Evolutionary conservation across 768 basidiomycete genomes (phyloP), one percentile per base, ranked within the genome.

Genomic region (Lactarius indigo): DNA sequence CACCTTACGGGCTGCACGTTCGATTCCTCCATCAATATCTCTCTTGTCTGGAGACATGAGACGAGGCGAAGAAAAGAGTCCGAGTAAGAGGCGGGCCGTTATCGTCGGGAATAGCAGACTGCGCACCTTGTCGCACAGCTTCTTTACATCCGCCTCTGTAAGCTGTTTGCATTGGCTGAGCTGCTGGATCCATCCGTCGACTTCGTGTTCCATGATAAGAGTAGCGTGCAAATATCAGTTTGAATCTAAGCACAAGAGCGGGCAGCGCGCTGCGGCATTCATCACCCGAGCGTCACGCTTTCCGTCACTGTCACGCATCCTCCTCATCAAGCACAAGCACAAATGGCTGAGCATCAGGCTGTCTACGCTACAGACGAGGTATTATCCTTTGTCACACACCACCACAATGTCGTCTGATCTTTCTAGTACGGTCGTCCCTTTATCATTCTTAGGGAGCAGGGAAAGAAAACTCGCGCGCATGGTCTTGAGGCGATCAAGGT

Each of bases 1-100:
- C 96, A 98, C 78, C 91, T 84, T 63, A 99, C 97, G 26, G 96
- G 96, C 79, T 98, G 96, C 2, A 99, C 97, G 76, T 99, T 99
- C 37, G 93, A 95, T 82, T 99, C 97, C 75, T 97, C 96, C 91
- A 97, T 96, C 77, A 99, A 78, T 72, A 99, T 96, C 80, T 98
- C 97, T 75, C 96, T 86, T 63, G 97, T 95, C 97, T 99, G 75
- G 5, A 66, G 59, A 63, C 37, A 65, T 44, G 37, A 59, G 63
- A 62, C 62, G 57, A 59, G 26, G 58, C 52, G 63, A 59, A 23
- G 57, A 69, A 61, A 61, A 64, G 17, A 42, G 44, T 62, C 31
- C 61, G 30, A 64, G 58, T 61, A 64, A 70, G 73, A 68, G 69
- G 73, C 68, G 71, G 70, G 66, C 69, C 66, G 71, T 65, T 76